Evolutionary conservation across 495 filamentous ascomycete species (phyloP).

Genomic region (Mytilinidion resinicola): DNA sequence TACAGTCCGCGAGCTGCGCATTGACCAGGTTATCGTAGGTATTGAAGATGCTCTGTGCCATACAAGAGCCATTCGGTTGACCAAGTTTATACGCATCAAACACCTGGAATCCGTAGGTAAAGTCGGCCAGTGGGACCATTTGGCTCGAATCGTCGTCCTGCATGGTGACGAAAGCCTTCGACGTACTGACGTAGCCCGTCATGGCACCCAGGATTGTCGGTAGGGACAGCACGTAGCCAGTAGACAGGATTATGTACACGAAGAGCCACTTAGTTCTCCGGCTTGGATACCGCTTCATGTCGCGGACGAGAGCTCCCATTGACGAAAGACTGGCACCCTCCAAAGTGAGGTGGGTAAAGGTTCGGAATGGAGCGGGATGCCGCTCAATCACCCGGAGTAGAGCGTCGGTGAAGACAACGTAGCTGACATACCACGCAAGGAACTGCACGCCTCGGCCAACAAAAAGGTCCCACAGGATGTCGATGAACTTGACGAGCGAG

Average conservation of each 20-base stretch:
- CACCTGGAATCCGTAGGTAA: not conserved
- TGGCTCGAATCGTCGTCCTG: not conserved
- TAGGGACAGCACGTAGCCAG: conserved; percentile 2
- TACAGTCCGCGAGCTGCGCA: not conserved
- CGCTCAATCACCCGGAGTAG: conserved; percentile 13
- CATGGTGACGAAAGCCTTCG: conserved; percentile 3
- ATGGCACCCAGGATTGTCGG: conserved; percentile 10
- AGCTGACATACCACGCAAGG: conserved; percentile 5
- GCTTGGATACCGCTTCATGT: conserved; percentile 5
- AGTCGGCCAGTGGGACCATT: conserved; percentile 6
- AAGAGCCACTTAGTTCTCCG: conserved; percentile 10
- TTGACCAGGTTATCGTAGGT: not conserved
- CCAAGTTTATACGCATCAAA: not conserved
- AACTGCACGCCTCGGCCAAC: conserved; percentile 12
- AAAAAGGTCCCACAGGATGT: conserved; percentile 10
- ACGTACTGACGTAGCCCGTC: conserved; percentile 14
- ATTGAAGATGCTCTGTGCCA: not conserved
- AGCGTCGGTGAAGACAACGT: conserved; percentile 11
- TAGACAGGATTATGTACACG: conserved; percentile 12
- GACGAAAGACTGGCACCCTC: conserved; percentile 1
- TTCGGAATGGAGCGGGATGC: conserved; percentile 14
- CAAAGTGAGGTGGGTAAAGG: conserved; percentile 4
- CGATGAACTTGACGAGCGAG: conserved; percentile 10
- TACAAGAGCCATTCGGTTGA: not conserved
- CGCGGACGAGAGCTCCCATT: conserved; percentile 3